Conservation (phyloP, 1,139 yeast genomes). For the Taphrina wiesneri region DNA sequence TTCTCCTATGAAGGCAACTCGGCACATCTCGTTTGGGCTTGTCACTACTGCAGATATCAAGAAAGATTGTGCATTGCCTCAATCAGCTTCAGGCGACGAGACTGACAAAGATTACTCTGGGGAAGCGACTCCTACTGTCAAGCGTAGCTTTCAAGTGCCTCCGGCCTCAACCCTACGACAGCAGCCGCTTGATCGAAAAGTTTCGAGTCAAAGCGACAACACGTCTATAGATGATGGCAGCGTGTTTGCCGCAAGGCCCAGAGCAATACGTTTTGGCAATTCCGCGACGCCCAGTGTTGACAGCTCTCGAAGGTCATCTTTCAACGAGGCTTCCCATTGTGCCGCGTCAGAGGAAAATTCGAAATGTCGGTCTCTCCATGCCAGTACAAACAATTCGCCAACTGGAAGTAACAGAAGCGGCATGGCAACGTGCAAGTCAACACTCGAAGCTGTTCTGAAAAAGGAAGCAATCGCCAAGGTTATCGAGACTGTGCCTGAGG, state of each 20-base stretch:
- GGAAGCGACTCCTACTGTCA: slow-evolving; percentile 6
- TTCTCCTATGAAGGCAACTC: neutral
- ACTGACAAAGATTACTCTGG: slow-evolving; percentile 4
- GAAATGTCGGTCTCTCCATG: neutral
- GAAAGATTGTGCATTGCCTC: neutral
- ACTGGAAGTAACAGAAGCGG: neutral
- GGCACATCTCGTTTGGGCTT: slow-evolving; percentile 14
- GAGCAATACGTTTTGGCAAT: slow-evolving; percentile 10
- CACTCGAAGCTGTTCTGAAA: slow-evolving; percentile 17
- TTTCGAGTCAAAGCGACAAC: slow-evolving; percentile 2
- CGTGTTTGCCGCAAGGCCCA: neutral
- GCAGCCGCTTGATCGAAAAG: neutral
- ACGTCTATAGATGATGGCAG: neutral
- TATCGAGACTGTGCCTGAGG: slow-evolving; percentile 30
- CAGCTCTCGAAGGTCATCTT: slow-evolving; percentile 21
- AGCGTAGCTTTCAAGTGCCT: neutral
- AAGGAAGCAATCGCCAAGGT: slow-evolving; percentile 30
- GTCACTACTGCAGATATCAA: neutral
- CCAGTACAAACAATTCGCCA: slow-evolving; percentile 14
- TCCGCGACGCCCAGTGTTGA: neutral
- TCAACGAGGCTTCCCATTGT: neutral
- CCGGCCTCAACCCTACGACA: neutral
- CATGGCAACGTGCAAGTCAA: slow-evolving; percentile 21
- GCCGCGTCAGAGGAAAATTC: neutral
- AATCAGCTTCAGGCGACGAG: neutral